Conservation (phyloP, 768 basidiomycete genomes). For the Lactarius akahatsu region DNA sequence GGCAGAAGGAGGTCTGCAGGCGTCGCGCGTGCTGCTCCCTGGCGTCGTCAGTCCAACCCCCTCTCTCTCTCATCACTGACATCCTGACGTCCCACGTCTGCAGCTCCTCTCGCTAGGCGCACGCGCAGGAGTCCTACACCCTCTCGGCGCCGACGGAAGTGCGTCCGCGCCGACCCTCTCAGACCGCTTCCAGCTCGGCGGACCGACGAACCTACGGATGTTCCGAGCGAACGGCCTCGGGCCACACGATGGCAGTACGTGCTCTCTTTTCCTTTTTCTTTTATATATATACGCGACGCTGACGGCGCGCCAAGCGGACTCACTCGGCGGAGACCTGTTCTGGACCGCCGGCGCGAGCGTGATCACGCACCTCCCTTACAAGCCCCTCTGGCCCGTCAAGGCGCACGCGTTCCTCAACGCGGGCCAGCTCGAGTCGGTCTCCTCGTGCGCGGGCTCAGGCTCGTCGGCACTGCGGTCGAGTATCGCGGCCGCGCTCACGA, state of each 20-base stretch:
- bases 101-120: constrained; percentile 77
- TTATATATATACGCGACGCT: background rate
- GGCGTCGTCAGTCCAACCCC: constrained; percentile 53
- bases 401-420: constrained; percentile 79
- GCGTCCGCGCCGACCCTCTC: constrained; percentile 57
- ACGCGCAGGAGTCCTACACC: constrained; percentile 67
- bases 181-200: constrained; percentile 92
- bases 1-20: constrained; percentile 60
- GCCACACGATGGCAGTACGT: constrained; percentile 67
- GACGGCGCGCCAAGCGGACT: constrained; percentile 56
- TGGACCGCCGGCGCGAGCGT: constrained; percentile 78
- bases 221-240: constrained; percentile 79
- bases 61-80: background rate
- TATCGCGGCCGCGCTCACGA: constrained; percentile 42
- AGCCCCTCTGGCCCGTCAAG: constrained; percentile 83
- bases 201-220: constrained; percentile 78
- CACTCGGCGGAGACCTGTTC: constrained; percentile 77
- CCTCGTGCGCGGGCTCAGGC: constrained; percentile 39
- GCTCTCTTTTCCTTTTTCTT: constrained; percentile 2
- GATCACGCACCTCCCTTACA: constrained; percentile 69
- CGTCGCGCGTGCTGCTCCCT: constrained; percentile 55
- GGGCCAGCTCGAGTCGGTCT: constrained; percentile 59
- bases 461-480: constrained; percentile 33
- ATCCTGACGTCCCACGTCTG: background rate
- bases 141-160: constrained; percentile 38